phyloP scores from a whole-genome alignment of 1,284 basidiomycete species.

The Amylostereum chailletii region DNA sequence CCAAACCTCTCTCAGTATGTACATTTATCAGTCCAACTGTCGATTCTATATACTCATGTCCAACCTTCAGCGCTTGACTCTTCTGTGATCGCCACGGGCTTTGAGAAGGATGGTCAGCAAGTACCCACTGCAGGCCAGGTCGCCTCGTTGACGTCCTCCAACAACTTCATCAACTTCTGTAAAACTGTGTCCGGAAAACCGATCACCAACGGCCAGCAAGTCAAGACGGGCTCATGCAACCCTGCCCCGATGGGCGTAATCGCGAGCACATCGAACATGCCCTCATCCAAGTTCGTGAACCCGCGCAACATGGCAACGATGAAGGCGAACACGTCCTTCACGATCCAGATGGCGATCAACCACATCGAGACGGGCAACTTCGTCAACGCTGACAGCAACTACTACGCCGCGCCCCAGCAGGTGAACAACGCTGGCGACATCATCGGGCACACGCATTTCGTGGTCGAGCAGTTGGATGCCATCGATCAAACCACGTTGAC shows the following conservation, averaged over 20 bases:
- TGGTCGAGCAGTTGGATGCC: constrained; percentile 43
- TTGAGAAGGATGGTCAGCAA: constrained; percentile 40
- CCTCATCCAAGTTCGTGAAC: constrained; percentile 47
- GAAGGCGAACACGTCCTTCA: constrained; percentile 44
- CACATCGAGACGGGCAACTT: constrained; percentile 56
- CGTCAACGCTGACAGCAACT: constrained; percentile 50
- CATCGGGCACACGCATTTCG: constrained; percentile 57
- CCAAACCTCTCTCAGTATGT: constrained; percentile 20
- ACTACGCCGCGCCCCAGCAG: constrained; percentile 62
- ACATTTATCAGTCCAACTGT: neutral
- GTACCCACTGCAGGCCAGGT: constrained; percentile 41
- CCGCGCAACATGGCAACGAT: constrained; percentile 48
- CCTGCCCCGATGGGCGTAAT: constrained; percentile 56
- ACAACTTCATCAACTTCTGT: constrained; percentile 74
- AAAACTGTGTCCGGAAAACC: constrained; percentile 39
- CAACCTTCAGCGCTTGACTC: constrained; percentile 41
- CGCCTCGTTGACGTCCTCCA: constrained; percentile 49
- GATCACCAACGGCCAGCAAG: constrained; percentile 52
- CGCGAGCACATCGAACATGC: constrained; percentile 46
- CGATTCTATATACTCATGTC: neutral
- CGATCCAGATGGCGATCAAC: constrained; percentile 44
- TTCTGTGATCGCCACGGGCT: constrained; percentile 39
- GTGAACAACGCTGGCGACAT: constrained; percentile 43
- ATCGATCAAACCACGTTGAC: constrained; percentile 41
- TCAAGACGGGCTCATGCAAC: constrained; percentile 53